Base-by-base conservation (phyloP, 2,329 filamentous ascomycete genomes). In the Aschersonia sp. region DNA sequence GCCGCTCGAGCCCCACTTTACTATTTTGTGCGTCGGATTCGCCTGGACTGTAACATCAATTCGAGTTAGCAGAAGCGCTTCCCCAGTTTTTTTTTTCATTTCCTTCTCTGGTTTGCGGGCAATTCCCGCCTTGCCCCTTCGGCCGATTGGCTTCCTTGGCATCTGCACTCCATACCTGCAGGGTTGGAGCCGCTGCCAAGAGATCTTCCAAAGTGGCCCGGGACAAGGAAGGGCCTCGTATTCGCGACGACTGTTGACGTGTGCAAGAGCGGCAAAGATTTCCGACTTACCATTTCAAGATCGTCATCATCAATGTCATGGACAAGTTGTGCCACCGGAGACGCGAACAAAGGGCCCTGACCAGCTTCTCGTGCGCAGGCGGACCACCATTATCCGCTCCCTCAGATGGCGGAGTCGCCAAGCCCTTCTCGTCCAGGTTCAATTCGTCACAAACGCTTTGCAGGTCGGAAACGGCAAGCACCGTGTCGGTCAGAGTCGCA, bases 291-390 rank as follows among this genome's bases (percentile, higher is more conserved):
- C 63, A 66, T 53, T 66, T 64, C 22, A 66, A 53, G 42, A 66
- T 62, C 5, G 63, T 66, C 56, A 62, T 63, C 57, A 66, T 63
- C 58, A 65, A 62, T 12, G 60, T 62, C 54, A 65, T 63, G n/a
- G 63, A 64, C 22, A 66, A 53, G 44, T 62, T 63, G 53, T 65
- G 63, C 61, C 61, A 66, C 32, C 60, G 58, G 7, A 66, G 58
- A 5, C 63, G 56, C 2, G 60, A 57, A 44, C 58, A 64, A 5
- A 66, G 52, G 5, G 55, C 54, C 30, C 50, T 56, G 31, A 62
- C 54, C 32, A 53, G 52, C 52, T 59, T 58, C 46, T 57, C 56
- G n/a, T 53, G 55, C n/a, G 52, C 14, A 51, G 44, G n/a, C 29
- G 30, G 10, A 6, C 29, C 43, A 31, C 22, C 22, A n/a, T 44